Base-by-base conservation (phyloP, 2,329 filamentous ascomycete genomes). In the Neonectria faginata region DNA sequence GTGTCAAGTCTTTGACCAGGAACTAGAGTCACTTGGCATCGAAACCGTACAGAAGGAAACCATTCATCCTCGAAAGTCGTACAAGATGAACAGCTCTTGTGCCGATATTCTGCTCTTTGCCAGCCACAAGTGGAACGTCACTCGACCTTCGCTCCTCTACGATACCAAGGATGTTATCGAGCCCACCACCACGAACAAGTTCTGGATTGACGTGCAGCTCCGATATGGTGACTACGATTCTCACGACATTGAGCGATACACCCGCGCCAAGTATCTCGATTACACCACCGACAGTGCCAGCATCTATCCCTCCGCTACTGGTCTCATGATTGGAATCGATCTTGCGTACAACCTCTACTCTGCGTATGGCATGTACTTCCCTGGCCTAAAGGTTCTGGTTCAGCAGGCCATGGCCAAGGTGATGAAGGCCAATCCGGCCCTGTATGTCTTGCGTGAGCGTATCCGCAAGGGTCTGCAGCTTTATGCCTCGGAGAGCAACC, bases 1-100 rank as follows among this genome's bases (percentile, higher is more conserved):
- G 75, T 98, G 96, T 73, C 97, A 99, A 77, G 96, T 99, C 14
- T 97, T 99, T 73, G 96, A 99, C 71, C 95, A 98, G 76, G 96
- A 99, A 78, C 83, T 99, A 47, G 96, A 99, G 79, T 94, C 96
- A 33, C 85, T 99, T 4, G 94, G 94, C 39, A 97, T 99, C 63
- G 96, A 99, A 80, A 97, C 94, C 2, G 96, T 98, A 5, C 96
- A 99, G 78, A 99, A 99, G 81, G 96, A 99, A 83, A 98, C 96
- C 0, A 99, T 99, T 64, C 96, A 99, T 84, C 96, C 96, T 57
- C 89, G 96, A 88, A 99, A 99, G 82, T 97, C 94, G 5, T 99
- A 99, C 88, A 99, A 99, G 88, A 99, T 99, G 96, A 99, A 99
- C 85, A 97, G 94, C 75, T 98, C 95, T 62, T 98, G 96, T 75